phyloP scores from a whole-genome alignment of 305 asterid species.

The Fraxinus greggii region DNA sequence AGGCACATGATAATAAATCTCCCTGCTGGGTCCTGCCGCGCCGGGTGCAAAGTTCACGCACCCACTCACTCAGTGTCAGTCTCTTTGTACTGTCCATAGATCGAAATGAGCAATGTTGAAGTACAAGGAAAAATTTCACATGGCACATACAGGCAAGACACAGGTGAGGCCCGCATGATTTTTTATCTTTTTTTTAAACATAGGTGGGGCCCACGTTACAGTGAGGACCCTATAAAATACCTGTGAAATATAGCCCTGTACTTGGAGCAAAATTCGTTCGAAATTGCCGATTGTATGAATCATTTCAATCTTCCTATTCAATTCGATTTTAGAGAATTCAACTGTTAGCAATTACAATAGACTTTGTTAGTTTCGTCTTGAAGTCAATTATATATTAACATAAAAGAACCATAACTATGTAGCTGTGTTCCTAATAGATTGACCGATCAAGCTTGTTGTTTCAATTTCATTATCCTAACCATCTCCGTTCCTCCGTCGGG shows the following conservation, averaged over 20 bases:
- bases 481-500: not conserved
- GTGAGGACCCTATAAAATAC: no score
- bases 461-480: not conserved
- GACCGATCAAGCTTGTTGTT: no score
- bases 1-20: slow-evolving; percentile 35
- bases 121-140: no score
- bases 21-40: slow-evolving; percentile 30
- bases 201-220: no score
- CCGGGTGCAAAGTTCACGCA: slow-evolving; percentile 32
- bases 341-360: not conserved
- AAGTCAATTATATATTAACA: not conserved
- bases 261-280: no score
- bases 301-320: not conserved
- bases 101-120: no score
- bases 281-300: not conserved
- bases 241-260: no score
- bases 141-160: no score
- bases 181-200: no score
- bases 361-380: not conserved
- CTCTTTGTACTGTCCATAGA: not conserved
- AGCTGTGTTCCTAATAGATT: not conserved
- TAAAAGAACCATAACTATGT: not conserved
- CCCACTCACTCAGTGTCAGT: not conserved
- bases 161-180: no score
- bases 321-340: not conserved